A percentile compares a stretch with the other conserved stretches of the same genome.
Conservation (phyloP, 192 early-diverging fungal species). For the Backusella mclennaniae region DNA sequence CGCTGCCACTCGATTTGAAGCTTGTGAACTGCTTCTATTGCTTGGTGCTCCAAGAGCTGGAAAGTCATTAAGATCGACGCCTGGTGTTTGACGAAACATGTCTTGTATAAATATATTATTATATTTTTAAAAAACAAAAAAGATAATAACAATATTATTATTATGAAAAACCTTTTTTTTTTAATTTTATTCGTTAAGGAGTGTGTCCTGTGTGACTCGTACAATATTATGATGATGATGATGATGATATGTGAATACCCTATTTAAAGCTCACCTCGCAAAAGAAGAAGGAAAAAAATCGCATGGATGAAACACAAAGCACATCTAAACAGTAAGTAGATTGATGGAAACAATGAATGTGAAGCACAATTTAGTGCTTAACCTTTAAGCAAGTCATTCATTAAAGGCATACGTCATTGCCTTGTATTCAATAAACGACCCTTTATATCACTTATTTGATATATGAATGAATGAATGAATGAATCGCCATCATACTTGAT, state of each 20-base stretch:
- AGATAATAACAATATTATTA: neutral
- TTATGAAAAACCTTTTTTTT: neutral
- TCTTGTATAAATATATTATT: neutral
- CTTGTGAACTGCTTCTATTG: neutral
- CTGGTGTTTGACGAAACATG: conserved; percentile 32
- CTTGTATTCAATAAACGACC: neutral
- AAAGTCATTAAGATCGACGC: conserved; percentile 36
- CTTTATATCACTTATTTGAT: too few relatives aligned
- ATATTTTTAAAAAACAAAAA: neutral
- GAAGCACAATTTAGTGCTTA: too few relatives aligned
- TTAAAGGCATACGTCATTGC: neutral
- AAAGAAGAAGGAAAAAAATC: too few relatives aligned
- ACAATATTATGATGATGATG: too few relatives aligned
- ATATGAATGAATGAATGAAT: too few relatives aligned
- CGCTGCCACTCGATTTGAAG: conserved; percentile 13
- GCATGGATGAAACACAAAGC: too few relatives aligned
- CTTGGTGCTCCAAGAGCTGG: conserved; percentile 28
- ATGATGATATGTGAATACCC: too few relatives aligned
- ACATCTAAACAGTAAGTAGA: too few relatives aligned
- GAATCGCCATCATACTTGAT: too few relatives aligned
- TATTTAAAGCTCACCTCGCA: too few relatives aligned
- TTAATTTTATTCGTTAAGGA: neutral
- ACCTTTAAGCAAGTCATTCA: neutral
- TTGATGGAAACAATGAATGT: too few relatives aligned
- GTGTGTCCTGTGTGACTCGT: neutral